Evolutionary conservation across 495 filamentous ascomycete genomes (phyloP), one percentile per base, ranked within the genome.

Genomic region (Aspergillus ostianus): DNA sequence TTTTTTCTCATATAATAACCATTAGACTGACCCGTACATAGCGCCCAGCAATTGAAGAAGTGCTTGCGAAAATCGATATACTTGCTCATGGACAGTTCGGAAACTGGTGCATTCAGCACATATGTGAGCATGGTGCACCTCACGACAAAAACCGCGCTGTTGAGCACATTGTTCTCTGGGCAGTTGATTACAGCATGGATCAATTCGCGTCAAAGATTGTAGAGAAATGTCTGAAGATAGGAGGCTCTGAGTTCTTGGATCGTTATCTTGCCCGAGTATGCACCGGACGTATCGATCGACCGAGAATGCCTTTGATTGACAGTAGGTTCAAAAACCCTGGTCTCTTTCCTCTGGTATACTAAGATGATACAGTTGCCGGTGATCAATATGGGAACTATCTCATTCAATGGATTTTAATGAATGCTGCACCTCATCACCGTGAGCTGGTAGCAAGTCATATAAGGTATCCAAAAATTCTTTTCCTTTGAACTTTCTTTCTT

Each of bases 101-200:
- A 51, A 98, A 98, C 69, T 98, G 94, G 94, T 98, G 94, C 75
- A 98, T 98, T 65, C 94, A 98, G 73, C 94, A 98, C 74, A 92
- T 98, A 69, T 98, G 94, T 76, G 94, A 98, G 70, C 95, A 98
- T 71, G 95, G 94, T 44, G 87, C 89, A 60, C 91, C 93, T 27
- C 86, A 87, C 57, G 94, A 98, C 70, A 92, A 92, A 68, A 95
- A 87, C 74, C 87, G 91, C 63, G 94, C 94, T 26, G 87, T 97
- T 65, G 95, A 98, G 67, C 93, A 97, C 72, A 91, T 98, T 61
- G 87, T 98, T 63, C 88, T 87, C 62, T 93, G 91, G 77, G 89
- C 92, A 23, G 88, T 91, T 26, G 92, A 97, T 72, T 98, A 98
- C 75, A 97, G 93, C 76, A 97, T 96, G 88, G 94, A 98, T 68